Conservation (phyloP, 2,329 filamentous ascomycete genomes). For the Colletotrichum sublineola region DNA sequence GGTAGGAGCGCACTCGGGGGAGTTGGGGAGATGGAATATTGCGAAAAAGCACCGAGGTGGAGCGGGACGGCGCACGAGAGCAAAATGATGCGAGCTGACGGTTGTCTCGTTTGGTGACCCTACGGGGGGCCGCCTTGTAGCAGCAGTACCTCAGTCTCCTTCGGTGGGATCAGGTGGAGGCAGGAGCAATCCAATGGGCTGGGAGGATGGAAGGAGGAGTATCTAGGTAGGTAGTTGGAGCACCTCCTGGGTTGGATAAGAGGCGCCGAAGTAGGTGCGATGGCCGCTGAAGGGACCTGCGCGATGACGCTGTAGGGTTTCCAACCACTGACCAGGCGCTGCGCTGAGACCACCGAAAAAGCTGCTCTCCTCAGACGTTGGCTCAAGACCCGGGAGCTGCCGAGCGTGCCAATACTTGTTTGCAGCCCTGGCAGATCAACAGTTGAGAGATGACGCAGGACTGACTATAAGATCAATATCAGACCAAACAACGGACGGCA, state of each 20-base stretch:
- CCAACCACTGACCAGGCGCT: constrained; percentile 14
- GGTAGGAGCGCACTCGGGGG: constrained; percentile 31
- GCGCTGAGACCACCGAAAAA: constrained; percentile 13
- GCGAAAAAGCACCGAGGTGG: constrained; percentile 43
- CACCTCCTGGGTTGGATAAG: constrained; percentile 13
- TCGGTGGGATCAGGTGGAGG: constrained; percentile 19
- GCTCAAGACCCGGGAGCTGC: constrained; percentile 34
- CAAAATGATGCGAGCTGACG: constrained; percentile 41
- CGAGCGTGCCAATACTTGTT: constrained; percentile 30
- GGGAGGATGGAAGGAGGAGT: constrained; percentile 17
- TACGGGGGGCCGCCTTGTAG: too few species aligned
- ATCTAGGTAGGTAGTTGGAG: neutral
- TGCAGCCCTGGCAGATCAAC: constrained; percentile 27
- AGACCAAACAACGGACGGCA: neutral
- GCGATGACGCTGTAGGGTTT: constrained; percentile 37
- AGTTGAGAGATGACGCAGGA: constrained; percentile 26
- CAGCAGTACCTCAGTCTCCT: neutral
- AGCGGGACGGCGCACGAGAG: constrained; percentile 41
- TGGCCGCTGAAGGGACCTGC: constrained; percentile 35
- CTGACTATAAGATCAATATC: neutral
- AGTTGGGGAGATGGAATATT: constrained; percentile 41
- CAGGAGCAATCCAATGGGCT: constrained; percentile 29
- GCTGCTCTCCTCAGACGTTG: constrained; percentile 18
- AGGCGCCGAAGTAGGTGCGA: constrained; percentile 22
- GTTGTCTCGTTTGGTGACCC: constrained; percentile 34